Percentiles rank a stretch among this genome's conserved stretches.
phyloP scores from a whole-genome alignment of 139 green algal species.

The Monoraphidium neglectum region DNA sequence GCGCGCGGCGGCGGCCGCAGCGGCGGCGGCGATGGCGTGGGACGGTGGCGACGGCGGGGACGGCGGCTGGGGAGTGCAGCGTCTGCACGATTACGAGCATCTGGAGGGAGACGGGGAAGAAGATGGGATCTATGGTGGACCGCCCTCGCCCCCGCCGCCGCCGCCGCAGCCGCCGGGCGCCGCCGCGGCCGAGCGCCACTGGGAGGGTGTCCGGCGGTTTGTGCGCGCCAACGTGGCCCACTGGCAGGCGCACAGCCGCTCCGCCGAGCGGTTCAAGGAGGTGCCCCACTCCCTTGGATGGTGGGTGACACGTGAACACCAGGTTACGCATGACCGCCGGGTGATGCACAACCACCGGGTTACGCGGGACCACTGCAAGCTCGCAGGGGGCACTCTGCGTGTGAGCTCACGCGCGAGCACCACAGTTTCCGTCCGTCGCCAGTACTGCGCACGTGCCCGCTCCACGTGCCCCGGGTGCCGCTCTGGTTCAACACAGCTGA shows the following conservation, averaged over 20 bases:
- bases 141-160: too few relatives aligned
- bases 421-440: background rate
- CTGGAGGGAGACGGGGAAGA: too few relatives aligned
- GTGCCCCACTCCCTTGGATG: background rate
- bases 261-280: constrained; percentile 15
- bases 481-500: constrained; percentile 7
- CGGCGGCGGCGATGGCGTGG: too few relatives aligned
- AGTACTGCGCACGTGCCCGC: background rate
- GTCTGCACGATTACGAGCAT: too few relatives aligned
- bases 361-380: background rate
- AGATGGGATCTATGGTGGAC: too few relatives aligned
- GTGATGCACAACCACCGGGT: too few relatives aligned
- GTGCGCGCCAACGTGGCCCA: constrained; percentile 18
- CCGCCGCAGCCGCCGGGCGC: too few relatives aligned
- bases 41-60: too few relatives aligned
- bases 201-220: background rate
- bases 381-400: background rate
- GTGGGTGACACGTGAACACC: constrained; percentile 20
- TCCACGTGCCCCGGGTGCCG: background rate
- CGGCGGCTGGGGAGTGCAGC: too few relatives aligned
- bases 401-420: background rate
- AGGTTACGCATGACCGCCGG: constrained; percentile 9
- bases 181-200: background rate
- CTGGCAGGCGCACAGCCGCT: constrained; percentile 4
- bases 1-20: too few relatives aligned